Evolutionary conservation across 1,284 basidiomycete genomes (phyloP), one percentile per base, ranked within the genome.

Genomic region (Boletus mariae): DNA sequence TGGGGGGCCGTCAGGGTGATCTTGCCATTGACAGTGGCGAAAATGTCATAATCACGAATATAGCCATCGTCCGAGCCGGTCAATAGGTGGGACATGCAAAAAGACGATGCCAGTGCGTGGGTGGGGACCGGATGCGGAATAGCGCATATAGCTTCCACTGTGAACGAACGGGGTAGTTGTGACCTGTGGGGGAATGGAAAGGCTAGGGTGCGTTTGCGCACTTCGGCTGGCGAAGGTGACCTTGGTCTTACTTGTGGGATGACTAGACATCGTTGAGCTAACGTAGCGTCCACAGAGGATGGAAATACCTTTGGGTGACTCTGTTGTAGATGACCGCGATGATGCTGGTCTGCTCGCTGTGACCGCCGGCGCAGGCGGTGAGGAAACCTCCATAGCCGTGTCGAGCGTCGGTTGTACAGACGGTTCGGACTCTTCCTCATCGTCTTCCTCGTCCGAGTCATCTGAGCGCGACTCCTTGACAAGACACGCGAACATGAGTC

Each of bases 11-110:
- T 95, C 59, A 98, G 79, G 65, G 93, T 86, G 37, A 85, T 84
- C 62, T 90, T 90, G 53, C 92, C 87, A 66, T 97, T 98, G 49
- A 93, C 87, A 44, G 90, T 87, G 25, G 87, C 72, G 71, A 92
- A 95, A 49, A 96, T 83, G 70, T 98, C 94, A 73, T 97, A 98
- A 71, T 92, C 84, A 40, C 95, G 84, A 44, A 98, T 87, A 63
- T 93, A 94, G 10, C 95, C 95, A 70, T 98, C 95, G 57, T 94
- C 87, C 10, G 92, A 92, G 38, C 94, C 95, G 5, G 94, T 94
- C 45, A 98, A 73, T 12, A 98, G 77, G 65, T 95, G 92, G 26
- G 89, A 85, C 78, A 93, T 85, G 71, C 95, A 97, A n/a, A 82
- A 72, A 0, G 92, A 92, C 4, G 90, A 77, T 2, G 93, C 87